phyloP scores from a whole-genome alignment of 257 asterid genomes.

The Solanum virginianum region DNA sequence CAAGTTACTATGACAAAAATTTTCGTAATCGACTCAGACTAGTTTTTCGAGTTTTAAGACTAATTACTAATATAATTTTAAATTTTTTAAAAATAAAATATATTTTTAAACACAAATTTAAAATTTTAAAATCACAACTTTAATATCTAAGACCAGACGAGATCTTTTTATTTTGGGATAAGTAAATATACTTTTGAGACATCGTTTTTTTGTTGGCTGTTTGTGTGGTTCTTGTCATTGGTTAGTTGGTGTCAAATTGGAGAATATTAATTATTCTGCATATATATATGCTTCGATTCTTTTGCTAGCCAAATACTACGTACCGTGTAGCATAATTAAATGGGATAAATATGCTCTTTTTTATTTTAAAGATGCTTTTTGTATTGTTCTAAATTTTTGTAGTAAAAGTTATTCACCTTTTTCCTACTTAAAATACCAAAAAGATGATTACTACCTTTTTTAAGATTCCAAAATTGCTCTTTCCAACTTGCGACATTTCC shows the following conservation, averaged over 20 bases:
- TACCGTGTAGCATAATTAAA: background rate
- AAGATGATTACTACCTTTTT: background rate
- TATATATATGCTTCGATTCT: background rate
- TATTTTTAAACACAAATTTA: no score
- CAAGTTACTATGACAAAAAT: background rate
- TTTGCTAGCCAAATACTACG: background rate
- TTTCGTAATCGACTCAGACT: background rate
- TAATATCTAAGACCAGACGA: no score
- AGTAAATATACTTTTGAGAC: background rate
- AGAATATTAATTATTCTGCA: background rate
- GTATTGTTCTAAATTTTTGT: background rate
- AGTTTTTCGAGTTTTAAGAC: background rate
- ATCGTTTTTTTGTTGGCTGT: background rate
- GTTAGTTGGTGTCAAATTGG: background rate
- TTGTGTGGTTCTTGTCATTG: background rate
- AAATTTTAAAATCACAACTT: no score
- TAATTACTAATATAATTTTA: background rate
- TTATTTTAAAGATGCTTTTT: background rate
- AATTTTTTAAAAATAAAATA: no score
- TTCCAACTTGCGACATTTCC: background rate
- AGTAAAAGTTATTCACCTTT: background rate
- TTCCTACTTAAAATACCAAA: background rate
- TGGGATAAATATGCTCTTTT: background rate
- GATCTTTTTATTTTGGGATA: no score
- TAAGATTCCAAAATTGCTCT: background rate